Conservation (phyloP, 2,329 filamentous ascomycete genomes). For the Monosporascus ibericus region DNA sequence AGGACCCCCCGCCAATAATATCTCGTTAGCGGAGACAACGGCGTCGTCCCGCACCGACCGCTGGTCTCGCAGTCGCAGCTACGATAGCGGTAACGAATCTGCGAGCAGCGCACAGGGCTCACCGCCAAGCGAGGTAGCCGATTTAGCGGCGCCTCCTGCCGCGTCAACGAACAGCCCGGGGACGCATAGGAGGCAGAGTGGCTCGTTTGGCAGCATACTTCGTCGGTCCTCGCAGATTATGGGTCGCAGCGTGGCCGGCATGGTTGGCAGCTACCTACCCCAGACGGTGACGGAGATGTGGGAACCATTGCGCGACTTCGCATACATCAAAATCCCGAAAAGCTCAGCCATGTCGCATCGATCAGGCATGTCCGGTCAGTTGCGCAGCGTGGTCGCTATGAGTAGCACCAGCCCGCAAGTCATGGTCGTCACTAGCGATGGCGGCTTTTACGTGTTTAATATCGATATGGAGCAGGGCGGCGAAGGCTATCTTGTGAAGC, state of each 20-base stretch:
- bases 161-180: conserved; percentile 19
- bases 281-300: conserved; percentile 95
- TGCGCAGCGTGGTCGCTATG: conserved; percentile 94
- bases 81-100: conserved; percentile 51
- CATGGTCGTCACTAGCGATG: conserved; percentile 96
- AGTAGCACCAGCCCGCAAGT: conserved; percentile 91
- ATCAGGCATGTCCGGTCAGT: conserved; percentile 34
- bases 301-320: conserved; percentile 92
- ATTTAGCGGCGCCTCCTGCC: conserved; percentile 25
- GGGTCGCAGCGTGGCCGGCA: conserved; percentile 79
- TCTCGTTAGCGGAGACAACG: conserved; percentile 29
- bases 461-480: conserved; percentile 93
- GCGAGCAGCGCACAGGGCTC: conserved; percentile 36
- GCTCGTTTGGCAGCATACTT: conserved; percentile 83
- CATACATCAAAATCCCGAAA: conserved; percentile 89
- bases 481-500: conserved; percentile 84
- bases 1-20: conserved; percentile 27
- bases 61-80: conserved; percentile 47
- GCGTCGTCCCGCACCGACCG: conserved; percentile 40
- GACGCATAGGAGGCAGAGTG: conserved; percentile 49
- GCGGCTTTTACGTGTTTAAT: conserved; percentile 89
- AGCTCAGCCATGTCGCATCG: conserved; percentile 25
- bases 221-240: conserved; percentile 94
- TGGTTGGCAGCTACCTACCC: conserved; percentile 86
- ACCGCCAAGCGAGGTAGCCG: conserved; percentile 42